These are phyloP conservation scores for Tetrapisispora nanseiensis DNA, from an alignment of 805 yeast species.

Conservation along the genomic window DNA sequence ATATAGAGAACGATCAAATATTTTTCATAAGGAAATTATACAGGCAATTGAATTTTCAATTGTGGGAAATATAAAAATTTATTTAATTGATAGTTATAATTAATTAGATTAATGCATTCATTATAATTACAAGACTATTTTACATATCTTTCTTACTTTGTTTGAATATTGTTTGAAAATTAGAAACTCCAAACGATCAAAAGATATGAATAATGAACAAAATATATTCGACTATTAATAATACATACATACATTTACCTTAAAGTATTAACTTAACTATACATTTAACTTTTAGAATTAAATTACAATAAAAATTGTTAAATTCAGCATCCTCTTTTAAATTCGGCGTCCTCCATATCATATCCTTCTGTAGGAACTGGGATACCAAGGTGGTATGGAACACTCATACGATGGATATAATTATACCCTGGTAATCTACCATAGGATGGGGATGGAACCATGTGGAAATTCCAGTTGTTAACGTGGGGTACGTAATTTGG, in stretches of 20 bases:
- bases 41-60: background rate
- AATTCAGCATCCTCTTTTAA: background rate
- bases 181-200: too few species aligned
- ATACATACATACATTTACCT: too few species aligned
- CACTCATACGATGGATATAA: background rate
- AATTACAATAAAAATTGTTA: background rate
- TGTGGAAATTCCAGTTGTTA: conserved; percentile 1
- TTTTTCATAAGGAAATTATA: background rate
- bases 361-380: background rate
- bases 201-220: too few species aligned
- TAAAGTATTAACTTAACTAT: too few species aligned
- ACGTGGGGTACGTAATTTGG: background rate
- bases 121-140: background rate
- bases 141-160: too few species aligned
- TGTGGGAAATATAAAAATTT: background rate
- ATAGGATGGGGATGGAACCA: background rate
- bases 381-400: background rate
- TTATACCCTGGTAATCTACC: background rate
- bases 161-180: too few species aligned
- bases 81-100: background rate
- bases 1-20: background rate
- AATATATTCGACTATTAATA: too few species aligned
- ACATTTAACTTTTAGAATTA: too few species aligned
- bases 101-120: conserved; percentile 1
- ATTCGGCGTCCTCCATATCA: background rate